Percentiles rank a stretch among this genome's conserved stretches.
Evolutionary conservation across 2,329 filamentous ascomycete species (phyloP).

Genomic region (Colletotrichum tropicale): DNA sequence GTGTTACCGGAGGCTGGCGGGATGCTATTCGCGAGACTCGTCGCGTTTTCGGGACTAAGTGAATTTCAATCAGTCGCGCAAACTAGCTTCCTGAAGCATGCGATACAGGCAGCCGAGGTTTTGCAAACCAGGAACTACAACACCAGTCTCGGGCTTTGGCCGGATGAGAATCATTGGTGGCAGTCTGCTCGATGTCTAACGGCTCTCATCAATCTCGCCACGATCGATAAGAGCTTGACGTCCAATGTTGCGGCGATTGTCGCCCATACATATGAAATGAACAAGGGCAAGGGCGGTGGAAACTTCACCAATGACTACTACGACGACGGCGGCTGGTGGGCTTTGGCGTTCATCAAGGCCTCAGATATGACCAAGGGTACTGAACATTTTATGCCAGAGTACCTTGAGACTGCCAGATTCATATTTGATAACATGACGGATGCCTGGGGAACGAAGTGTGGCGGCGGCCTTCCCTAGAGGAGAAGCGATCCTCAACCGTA

Average conservation of each 20-base stretch:
- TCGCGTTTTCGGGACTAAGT: fast-evolving
- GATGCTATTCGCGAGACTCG: neutral
- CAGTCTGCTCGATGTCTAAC: neutral
- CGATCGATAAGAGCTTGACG: fast-evolving
- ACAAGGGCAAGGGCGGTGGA: fast-evolving
- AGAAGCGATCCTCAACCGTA: neutral
- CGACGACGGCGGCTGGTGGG: neutral
- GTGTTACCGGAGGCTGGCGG: fast-evolving
- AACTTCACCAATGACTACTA: neutral
- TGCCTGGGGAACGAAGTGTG: neutral
- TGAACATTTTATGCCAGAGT: neutral
- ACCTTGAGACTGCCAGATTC: neutral
- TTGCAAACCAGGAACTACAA: neutral
- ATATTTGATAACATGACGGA: neutral
- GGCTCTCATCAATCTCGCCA: neutral
- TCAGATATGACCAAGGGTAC: neutral
- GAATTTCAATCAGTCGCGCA: fast-evolving
- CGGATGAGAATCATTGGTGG: neutral
- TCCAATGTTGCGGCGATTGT: neutral
- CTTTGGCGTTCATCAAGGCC: neutral
- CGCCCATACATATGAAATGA: neutral
- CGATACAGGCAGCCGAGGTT: neutral
- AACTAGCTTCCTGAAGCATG: neutral
- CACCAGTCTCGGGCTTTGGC: neutral
- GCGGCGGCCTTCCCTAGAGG: neutral